Conservation (phyloP, 1,284 basidiomycete species). For the Earliella scabrosa region DNA sequence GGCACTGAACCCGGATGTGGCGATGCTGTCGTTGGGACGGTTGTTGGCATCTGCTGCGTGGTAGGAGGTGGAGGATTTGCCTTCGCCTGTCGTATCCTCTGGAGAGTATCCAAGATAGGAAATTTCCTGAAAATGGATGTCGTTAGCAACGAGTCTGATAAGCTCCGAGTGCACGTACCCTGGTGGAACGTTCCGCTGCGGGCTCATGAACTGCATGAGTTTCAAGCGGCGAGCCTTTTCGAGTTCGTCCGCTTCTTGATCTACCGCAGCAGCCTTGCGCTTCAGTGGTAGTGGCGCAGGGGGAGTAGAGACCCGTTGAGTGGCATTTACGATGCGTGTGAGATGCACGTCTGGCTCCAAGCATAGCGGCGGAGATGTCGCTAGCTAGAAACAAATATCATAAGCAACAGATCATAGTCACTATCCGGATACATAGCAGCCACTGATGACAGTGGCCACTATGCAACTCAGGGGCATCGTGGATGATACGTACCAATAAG, state of each 20-base stretch:
- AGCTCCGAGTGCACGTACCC: conserved; percentile 41
- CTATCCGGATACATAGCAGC: not conserved
- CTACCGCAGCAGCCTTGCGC: conserved; percentile 69
- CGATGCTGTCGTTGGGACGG: conserved; percentile 4
- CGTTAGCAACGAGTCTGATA: not conserved
- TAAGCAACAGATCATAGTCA: conserved; percentile 2
- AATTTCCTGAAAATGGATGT: conserved; percentile 15
- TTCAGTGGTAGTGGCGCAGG: conserved; percentile 72
- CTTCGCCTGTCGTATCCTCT: conserved; percentile 13
- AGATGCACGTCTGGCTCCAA: conserved; percentile 77
- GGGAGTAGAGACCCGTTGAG: conserved; percentile 69
- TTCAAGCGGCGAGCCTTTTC: conserved; percentile 71
- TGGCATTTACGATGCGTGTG: conserved; percentile 71
- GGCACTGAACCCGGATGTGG: conserved; percentile 3
- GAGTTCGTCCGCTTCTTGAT: conserved; percentile 72
- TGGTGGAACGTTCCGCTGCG: conserved; percentile 51
- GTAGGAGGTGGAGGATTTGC: conserved; percentile 8
- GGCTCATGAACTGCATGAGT: conserved; percentile 79
- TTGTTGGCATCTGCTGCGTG: not conserved
- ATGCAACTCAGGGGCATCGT: too few relatives aligned
- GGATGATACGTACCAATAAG: conserved; percentile 70
- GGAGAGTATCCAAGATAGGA: conserved; percentile 21
- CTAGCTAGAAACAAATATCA: conserved; percentile 50
- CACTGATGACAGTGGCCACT: too few relatives aligned
- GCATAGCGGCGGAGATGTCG: conserved; percentile 73